Evolutionary conservation across 176 grass and related monocot species (phyloP).

Genomic region (Avena atlantica): DNA sequence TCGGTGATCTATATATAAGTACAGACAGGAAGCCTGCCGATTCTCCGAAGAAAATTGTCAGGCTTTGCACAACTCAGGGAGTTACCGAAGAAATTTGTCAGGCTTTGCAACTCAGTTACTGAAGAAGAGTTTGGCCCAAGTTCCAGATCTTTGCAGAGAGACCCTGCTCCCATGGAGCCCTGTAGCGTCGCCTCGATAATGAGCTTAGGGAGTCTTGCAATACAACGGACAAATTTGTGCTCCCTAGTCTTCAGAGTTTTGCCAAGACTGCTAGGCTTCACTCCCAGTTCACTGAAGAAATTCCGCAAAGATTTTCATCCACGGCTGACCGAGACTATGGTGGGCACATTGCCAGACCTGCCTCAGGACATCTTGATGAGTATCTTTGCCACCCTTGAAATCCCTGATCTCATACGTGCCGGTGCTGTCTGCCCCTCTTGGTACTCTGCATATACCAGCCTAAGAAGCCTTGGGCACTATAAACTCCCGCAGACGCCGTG

Average conservation of each 20-base stretch:
- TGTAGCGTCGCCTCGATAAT: not conserved
- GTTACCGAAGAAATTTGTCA: not conserved
- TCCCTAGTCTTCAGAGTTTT: not conserved
- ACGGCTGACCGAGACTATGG: not conserved
- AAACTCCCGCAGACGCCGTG: too few relatives aligned
- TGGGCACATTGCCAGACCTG: not conserved
- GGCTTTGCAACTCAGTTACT: too few relatives aligned
- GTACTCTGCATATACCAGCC: too few relatives aligned
- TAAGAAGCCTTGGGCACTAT: too few relatives aligned
- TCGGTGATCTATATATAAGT: not conserved
- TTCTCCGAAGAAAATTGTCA: not conserved
- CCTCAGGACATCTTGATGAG: conserved; percentile 1
- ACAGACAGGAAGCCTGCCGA: not conserved
- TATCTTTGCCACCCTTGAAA: too few relatives aligned
- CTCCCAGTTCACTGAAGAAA: not conserved
- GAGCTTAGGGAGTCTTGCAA: not conserved
- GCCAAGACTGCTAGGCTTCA: not conserved
- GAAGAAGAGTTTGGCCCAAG: not conserved
- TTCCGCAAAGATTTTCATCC: not conserved
- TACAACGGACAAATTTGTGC: not conserved
- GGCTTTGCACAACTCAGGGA: not conserved
- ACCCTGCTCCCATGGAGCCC: not conserved
- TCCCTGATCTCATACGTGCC: too few relatives aligned
- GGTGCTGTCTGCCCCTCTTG: too few relatives aligned
- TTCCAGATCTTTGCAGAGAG: not conserved